These are phyloP conservation scores for Cokeromyces recurvatus DNA, from an alignment of 371 early-diverging fungal genomes.

Conservation along the genomic window DNA sequence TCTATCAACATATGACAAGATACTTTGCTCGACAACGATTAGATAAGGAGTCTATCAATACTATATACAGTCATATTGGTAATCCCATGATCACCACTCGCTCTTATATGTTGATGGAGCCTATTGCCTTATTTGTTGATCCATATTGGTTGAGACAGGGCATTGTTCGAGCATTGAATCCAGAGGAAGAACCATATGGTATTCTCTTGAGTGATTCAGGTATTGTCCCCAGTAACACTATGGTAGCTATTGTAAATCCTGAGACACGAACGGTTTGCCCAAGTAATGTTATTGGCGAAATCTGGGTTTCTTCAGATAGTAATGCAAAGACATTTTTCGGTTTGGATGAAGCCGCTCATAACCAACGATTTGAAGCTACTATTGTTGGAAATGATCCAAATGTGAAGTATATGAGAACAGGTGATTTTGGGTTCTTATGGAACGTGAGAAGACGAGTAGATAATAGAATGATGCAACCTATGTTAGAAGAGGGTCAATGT, in stretches of 20 bases:
- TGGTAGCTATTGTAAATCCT: conserved; percentile 84
- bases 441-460: conserved; percentile 43
- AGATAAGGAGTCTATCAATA: conserved; percentile 63
- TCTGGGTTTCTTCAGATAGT: conserved; percentile 79
- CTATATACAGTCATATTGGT: conserved; percentile 66
- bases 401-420: conserved; percentile 74
- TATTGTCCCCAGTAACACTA: conserved; percentile 72
- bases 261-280: conserved; percentile 59
- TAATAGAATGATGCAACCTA: conserved; percentile 23
- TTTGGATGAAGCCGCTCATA: conserved; percentile 21
- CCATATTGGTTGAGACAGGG: conserved; percentile 62
- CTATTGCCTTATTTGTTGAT: conserved; percentile 62
- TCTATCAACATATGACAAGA: conserved; percentile 44
- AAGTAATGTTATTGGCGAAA: conserved; percentile 77
- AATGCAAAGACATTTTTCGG: conserved; percentile 46
- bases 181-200: conserved; percentile 51
- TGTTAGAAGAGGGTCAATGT: conserved; percentile 59
- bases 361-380: conserved; percentile 35
- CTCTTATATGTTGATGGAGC: conserved; percentile 72
- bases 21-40: conserved; percentile 56
- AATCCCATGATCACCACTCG: conserved; percentile 81
- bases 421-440: conserved; percentile 84
- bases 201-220: conserved; percentile 76
- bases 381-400: conserved; percentile 62
- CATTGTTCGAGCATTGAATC: conserved; percentile 52